A percentile compares a stretch with the other conserved stretches of the same genome.
Evolutionary conservation across 148 eudicot genomes (phyloP).

Genomic region (Silene conica): DNA sequence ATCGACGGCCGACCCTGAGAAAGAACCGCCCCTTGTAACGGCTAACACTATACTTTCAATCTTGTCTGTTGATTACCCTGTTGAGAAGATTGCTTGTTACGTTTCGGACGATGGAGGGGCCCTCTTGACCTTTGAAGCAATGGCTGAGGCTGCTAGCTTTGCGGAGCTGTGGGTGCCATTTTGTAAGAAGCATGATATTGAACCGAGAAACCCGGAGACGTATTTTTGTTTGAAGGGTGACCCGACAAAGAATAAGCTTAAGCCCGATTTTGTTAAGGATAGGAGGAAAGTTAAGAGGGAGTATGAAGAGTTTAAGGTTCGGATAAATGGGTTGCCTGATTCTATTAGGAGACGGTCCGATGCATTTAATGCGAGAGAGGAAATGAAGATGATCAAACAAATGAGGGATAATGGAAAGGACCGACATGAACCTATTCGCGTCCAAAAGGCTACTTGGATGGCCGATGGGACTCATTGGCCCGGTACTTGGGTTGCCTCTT

Average conservation of each 20-base stretch:
- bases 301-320: constrained; percentile 84
- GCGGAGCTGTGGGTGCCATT: constrained; percentile 93
- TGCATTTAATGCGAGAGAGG: constrained; percentile 91
- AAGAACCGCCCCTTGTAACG: constrained; percentile 76
- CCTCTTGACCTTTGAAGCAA: constrained; percentile 71
- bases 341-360: constrained; percentile 84
- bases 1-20: constrained; percentile 86
- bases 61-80: constrained; percentile 70
- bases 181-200: constrained; percentile 78
- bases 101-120: constrained; percentile 91
- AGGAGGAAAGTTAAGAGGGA: constrained; percentile 83
- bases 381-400: constrained; percentile 74
- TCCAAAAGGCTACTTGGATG: constrained; percentile 88
- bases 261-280: constrained; percentile 79
- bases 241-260: constrained; percentile 72
- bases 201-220: constrained; percentile 79
- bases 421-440: constrained; percentile 52
- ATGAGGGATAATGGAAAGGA: constrained; percentile 64
- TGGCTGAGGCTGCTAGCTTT: constrained; percentile 89
- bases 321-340: constrained; percentile 77
- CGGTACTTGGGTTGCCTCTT: constrained; percentile 50
- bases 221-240: constrained; percentile 71
- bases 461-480: constrained; percentile 96
- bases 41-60: constrained; percentile 89
- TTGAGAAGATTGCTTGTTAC: constrained; percentile 72